Percentiles rank a stretch among this genome's conserved stretches.
Conservation (phyloP, 768 basidiomycete genomes). For the Russula dissimulans region DNA sequence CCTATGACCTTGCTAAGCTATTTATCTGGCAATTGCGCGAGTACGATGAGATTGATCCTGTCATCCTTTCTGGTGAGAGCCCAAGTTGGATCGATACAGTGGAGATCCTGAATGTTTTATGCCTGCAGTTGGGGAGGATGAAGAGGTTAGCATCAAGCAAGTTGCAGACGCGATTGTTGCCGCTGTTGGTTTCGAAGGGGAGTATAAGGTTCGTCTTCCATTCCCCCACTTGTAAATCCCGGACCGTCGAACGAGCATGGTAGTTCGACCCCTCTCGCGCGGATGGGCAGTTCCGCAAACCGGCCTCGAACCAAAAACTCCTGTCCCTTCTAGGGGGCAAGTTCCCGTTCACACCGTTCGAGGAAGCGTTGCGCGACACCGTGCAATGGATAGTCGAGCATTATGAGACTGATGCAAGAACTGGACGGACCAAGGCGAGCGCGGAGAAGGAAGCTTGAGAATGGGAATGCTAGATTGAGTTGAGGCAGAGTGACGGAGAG, state of each 20-base stretch:
- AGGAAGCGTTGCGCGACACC: constrained; percentile 64
- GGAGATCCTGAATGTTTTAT: neutral
- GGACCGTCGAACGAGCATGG: neutral
- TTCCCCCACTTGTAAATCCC: neutral
- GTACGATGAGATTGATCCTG: constrained; percentile 86
- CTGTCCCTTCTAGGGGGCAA: constrained; percentile 55
- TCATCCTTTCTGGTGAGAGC: constrained; percentile 77
- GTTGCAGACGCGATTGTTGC: constrained; percentile 88
- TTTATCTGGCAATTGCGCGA: constrained; percentile 91
- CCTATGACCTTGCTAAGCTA: constrained; percentile 88
- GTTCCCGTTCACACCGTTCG: constrained; percentile 90
- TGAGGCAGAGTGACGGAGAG: neutral
- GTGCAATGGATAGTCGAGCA: constrained; percentile 87
- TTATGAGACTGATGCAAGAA: constrained; percentile 57
- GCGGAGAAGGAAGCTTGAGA: neutral
- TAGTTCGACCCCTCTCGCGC: constrained; percentile 80
- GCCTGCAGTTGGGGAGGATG: constrained; percentile 72
- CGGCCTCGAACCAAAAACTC: constrained; percentile 87
- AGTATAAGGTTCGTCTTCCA: constrained; percentile 48
- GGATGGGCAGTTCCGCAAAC: constrained; percentile 95
- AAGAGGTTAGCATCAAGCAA: constrained; percentile 88
- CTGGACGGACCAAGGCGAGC: constrained; percentile 29
- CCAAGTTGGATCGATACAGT: neutral
- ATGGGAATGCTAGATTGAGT: neutral
- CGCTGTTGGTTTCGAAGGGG: constrained; percentile 67